These are phyloP conservation scores for Malassezia caprae DNA, from an alignment of 1,284 basidiomycete species.

Conservation along the genomic window DNA sequence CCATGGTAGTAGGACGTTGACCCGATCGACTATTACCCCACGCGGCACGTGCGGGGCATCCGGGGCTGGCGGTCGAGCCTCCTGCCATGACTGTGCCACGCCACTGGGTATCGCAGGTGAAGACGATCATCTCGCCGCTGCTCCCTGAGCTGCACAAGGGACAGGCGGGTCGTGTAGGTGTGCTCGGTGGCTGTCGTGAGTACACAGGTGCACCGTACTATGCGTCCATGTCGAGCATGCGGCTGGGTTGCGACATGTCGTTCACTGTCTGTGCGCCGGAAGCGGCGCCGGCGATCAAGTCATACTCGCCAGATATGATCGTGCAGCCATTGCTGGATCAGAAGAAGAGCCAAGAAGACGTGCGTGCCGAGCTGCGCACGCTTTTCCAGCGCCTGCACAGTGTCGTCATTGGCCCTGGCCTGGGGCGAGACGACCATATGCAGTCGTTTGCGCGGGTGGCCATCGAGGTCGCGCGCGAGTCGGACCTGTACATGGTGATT, in stretches of 20 bases:
- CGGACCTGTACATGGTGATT: constrained; percentile 75
- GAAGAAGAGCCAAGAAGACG: constrained; percentile 22
- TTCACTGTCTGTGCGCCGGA: constrained; percentile 88
- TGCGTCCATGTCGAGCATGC: constrained; percentile 32
- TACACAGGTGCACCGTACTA: constrained; percentile 93
- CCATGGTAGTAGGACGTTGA: background rate
- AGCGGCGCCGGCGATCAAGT: constrained; percentile 82
- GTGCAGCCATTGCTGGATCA: constrained; percentile 74
- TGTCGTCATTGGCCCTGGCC: constrained; percentile 79
- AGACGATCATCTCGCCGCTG: constrained; percentile 70
- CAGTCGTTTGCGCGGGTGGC: constrained; percentile 57
- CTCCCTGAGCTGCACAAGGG: constrained; percentile 82
- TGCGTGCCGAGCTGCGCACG: constrained; percentile 57
- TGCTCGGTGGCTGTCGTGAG: constrained; percentile 83
- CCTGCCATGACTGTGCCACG: background rate
- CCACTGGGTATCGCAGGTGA: constrained; percentile 50
- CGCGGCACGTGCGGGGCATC: background rate
- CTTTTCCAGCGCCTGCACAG: constrained; percentile 78
- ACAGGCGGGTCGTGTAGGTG: constrained; percentile 87
- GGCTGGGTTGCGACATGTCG: constrained; percentile 71
- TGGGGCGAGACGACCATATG: constrained; percentile 70
- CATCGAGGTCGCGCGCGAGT: constrained; percentile 52
- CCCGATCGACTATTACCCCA: background rate
- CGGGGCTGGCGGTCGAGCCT: background rate
- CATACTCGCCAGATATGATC: constrained; percentile 84